Conservation (phyloP, 2,329 filamentous ascomycete genomes). For the Monosporascus sp. region DNA sequence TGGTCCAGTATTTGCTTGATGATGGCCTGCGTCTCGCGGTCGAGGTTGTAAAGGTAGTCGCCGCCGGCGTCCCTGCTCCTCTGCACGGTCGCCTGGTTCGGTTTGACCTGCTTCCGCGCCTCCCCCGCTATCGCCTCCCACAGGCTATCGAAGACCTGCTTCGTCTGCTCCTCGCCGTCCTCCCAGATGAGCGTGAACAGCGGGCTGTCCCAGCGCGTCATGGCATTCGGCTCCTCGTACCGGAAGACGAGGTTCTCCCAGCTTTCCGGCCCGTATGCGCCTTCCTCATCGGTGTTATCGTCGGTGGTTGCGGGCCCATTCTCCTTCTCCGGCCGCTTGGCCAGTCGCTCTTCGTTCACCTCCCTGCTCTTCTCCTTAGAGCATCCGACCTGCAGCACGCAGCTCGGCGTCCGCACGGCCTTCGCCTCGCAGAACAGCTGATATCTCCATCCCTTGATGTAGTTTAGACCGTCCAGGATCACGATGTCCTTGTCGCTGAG, state of each 20-base stretch:
- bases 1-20: constrained; percentile 65
- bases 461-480: constrained; percentile 75
- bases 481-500: constrained; percentile 71
- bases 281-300: constrained; percentile 32
- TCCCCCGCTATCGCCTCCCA: constrained; percentile 71
- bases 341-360: constrained; percentile 58
- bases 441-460: constrained; percentile 87
- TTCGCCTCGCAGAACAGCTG: constrained; percentile 84
- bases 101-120: constrained; percentile 58
- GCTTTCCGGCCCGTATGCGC: constrained; percentile 51
- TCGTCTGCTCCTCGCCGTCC: constrained; percentile 58
- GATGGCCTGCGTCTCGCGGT: constrained; percentile 73
- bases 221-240: constrained; percentile 82
- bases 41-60: constrained; percentile 76
- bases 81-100: constrained; percentile 71
- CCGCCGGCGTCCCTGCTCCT: constrained; percentile 57
- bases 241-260: constrained; percentile 78
- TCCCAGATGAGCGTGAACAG: constrained; percentile 76
- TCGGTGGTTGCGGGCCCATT: constrained; percentile 26
- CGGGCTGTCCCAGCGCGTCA: constrained; percentile 80
- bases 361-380: constrained; percentile 44
- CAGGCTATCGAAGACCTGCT: constrained; percentile 56
- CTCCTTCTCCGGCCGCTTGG: constrained; percentile 35
- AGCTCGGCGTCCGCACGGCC: constrained; percentile 69
- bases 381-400: constrained; percentile 64